Evolutionary conservation across 345 rosid genomes (phyloP).

Genomic region (Carallia brachiata): DNA sequence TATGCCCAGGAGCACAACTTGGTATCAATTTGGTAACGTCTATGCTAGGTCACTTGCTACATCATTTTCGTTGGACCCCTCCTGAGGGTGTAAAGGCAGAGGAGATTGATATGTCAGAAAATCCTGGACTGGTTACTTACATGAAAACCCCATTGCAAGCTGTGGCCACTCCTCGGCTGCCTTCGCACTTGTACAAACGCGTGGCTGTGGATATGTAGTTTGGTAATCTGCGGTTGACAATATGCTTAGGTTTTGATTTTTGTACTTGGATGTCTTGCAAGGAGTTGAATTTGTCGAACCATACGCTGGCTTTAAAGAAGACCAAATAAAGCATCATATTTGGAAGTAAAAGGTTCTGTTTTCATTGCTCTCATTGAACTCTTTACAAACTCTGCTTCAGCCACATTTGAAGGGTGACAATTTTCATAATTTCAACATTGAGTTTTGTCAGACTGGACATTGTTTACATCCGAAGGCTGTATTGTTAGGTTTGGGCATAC

Average conservation of each 20-base stretch:
- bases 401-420: not conserved
- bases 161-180: slow-evolving; percentile 23
- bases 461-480: no score
- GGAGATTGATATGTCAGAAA: slow-evolving; percentile 27
- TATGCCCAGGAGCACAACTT: slow-evolving; percentile 30
- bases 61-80: slow-evolving; percentile 25
- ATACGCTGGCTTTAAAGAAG: not conserved
- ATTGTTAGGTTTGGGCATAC: no score
- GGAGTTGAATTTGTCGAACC: not conserved
- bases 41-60: slow-evolving; percentile 30
- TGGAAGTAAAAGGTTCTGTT: not conserved
- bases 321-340: not conserved
- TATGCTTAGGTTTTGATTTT: not conserved
- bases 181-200: slow-evolving; percentile 22
- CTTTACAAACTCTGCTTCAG: not conserved
- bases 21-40: slow-evolving; percentile 28
- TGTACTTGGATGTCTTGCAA: not conserved
- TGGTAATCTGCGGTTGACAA: not conserved
- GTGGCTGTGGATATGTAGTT: slow-evolving; percentile 21
- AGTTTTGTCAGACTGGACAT: no score
- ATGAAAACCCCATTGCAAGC: slow-evolving; percentile 28
- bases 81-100: slow-evolving; percentile 14
- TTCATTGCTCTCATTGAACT: not conserved
- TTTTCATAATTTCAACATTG: no score
- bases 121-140: slow-evolving; percentile 26